These are phyloP conservation scores for Lolium multiflorum DNA, from an alignment of 176 grass and related monocot species.

Conservation along the genomic window DNA sequence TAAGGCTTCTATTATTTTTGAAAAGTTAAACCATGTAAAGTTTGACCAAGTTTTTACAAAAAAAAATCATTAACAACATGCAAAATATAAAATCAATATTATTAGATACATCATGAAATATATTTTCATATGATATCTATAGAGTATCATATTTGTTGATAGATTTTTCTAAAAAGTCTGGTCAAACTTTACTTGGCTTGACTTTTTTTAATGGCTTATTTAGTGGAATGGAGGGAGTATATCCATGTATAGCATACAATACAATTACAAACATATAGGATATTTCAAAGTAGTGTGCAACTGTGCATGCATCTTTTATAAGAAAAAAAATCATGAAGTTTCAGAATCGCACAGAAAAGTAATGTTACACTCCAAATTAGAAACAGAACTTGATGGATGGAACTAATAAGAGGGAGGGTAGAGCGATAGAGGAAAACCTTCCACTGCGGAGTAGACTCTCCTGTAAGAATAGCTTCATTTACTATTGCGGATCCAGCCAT, in stretches of 20 bases:
- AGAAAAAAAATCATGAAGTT: not conserved
- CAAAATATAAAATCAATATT: no score
- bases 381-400: constrained; percentile 2
- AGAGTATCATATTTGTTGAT: no score
- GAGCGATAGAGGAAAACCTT: constrained; percentile 60
- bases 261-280: not conserved
- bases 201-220: no score
- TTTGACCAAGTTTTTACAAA: no score
- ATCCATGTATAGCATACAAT: not conserved
- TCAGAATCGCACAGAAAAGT: constrained; percentile 1
- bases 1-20: no score
- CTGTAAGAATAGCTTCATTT: constrained; percentile 99
- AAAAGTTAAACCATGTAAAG: no score
- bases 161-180: no score
- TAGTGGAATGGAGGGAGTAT: no score
- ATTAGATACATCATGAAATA: no score
- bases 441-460: constrained; percentile 99
- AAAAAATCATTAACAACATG: no score
- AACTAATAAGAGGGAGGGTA: not conserved
- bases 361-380: constrained; percentile 1
- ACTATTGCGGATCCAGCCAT: constrained; percentile 87
- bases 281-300: not conserved
- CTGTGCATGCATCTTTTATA: not conserved
- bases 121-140: no score
- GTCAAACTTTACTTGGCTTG: no score